Conservation (phyloP, 2,329 filamentous ascomycete genomes). For the Trichoderma cornu-damae region DNA sequence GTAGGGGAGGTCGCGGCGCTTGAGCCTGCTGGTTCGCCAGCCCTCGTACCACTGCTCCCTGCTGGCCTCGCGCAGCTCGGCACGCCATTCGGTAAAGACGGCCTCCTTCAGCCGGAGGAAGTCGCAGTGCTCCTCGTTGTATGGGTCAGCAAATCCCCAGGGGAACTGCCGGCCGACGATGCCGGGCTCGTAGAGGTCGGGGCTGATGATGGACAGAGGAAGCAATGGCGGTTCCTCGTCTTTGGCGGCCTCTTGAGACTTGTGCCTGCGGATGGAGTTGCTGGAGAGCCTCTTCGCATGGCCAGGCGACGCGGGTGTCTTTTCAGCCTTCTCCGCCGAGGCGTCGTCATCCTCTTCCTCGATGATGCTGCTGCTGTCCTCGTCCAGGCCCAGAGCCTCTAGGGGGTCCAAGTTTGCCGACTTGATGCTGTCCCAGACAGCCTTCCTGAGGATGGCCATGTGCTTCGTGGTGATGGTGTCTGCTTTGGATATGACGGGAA, state of each 20-base stretch:
- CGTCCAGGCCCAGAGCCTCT: conserved; percentile 76
- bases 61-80: conserved; percentile 83
- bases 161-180: conserved; percentile 83
- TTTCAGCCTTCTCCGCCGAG: conserved; percentile 30
- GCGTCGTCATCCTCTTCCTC: conserved; percentile 44
- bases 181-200: conserved; percentile 79
- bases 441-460: conserved; percentile 86
- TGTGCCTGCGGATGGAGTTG: conserved; percentile 42
- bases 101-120: conserved; percentile 85
- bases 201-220: conserved; percentile 88
- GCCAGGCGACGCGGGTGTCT: conserved; percentile 31
- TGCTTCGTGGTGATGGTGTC: conserved; percentile 94
- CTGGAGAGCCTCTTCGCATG: conserved; percentile 44
- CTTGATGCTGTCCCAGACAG: conserved; percentile 84
- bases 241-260: conserved; percentile 40
- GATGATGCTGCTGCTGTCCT: conserved; percentile 62
- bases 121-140: conserved; percentile 87
- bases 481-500: conserved; percentile 93
- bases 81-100: conserved; percentile 90
- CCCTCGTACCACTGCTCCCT: conserved; percentile 92
- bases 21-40: conserved; percentile 74
- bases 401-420: conserved; percentile 81
- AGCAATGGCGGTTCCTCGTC: conserved; percentile 62
- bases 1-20: conserved; percentile 44
- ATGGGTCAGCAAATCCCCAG: conserved; percentile 95